These are phyloP conservation scores for Neonectria coccinea DNA, from an alignment of 2,329 filamentous ascomycete genomes.

Conservation along the genomic window DNA sequence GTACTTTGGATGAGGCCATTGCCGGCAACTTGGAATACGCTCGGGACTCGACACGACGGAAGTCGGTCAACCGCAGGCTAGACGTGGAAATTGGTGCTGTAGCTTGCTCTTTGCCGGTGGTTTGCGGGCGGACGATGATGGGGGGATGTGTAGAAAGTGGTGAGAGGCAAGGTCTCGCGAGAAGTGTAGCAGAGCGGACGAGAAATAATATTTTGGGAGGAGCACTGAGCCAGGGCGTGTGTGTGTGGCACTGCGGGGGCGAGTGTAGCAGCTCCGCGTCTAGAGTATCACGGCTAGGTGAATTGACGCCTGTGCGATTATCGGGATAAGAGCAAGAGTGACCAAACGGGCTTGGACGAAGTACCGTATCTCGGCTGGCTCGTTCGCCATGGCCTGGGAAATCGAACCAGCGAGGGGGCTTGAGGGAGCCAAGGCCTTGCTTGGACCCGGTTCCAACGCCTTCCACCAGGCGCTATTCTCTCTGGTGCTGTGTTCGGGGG, in stretches of 20 bases:
- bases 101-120: conserved; percentile 34
- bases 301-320: conserved; percentile 52
- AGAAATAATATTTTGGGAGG: conserved; percentile 57
- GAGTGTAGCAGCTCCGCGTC: conserved; percentile 40
- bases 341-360: conserved; percentile 13
- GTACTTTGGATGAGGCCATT: conserved; percentile 75
- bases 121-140: conserved; percentile 33
- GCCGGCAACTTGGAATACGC: conserved; percentile 54
- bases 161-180: conserved; percentile 43
- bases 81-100: conserved; percentile 38
- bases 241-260: conserved; percentile 48
- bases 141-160: conserved; percentile 35
- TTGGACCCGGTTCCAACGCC: conserved; percentile 45
- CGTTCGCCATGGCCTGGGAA: conserved; percentile 23
- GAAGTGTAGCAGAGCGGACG: conserved; percentile 47
- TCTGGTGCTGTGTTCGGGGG: conserved; percentile 28
- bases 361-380: conserved; percentile 27
- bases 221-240: conserved; percentile 46
- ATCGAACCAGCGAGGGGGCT: conserved; percentile 36
- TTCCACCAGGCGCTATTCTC: conserved; percentile 41
- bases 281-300: conserved; percentile 42
- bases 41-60: conserved; percentile 50
- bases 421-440: conserved; percentile 40
- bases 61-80: conserved; percentile 49
- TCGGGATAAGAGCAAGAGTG: conserved; percentile 35